Conservation (phyloP, 164 flowering plant genomes). For the Aristolochia californica region DNA sequence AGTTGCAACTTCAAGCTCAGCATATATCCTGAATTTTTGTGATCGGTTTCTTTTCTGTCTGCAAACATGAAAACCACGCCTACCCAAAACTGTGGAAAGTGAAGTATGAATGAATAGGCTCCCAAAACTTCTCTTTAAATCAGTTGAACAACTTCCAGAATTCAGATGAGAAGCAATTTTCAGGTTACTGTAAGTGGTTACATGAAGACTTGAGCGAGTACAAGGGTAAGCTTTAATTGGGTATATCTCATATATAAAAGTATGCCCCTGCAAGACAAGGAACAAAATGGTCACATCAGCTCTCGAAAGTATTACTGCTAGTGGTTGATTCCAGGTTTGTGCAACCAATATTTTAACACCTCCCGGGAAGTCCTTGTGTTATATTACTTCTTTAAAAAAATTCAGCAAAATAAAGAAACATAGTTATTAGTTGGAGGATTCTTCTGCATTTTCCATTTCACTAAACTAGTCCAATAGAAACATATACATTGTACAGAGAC, state of each 20-base stretch:
- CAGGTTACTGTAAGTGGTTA: constrained; percentile 13
- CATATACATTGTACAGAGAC: too few relatives aligned
- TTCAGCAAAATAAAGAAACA: background rate
- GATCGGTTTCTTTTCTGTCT: constrained; percentile 6
- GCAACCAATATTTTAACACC: constrained; percentile 1
- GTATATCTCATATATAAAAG: constrained; percentile 16
- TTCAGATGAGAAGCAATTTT: constrained; percentile 11
- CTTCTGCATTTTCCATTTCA: background rate
- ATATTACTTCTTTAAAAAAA: background rate
- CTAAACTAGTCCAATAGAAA: too few relatives aligned
- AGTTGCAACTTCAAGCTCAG: constrained; percentile 54
- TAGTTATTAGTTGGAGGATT: background rate
- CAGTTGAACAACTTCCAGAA: constrained; percentile 16
- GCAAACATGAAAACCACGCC: constrained; percentile 18
- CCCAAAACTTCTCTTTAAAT: constrained; percentile 4
- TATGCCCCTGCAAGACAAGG: constrained; percentile 34
- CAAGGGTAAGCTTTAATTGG: constrained; percentile 17
- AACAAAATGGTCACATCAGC: constrained; percentile 8
- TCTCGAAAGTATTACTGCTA: background rate
- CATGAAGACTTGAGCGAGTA: constrained; percentile 16
- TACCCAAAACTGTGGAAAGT: constrained; percentile 15
- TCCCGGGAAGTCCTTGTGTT: background rate
- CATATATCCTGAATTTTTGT: constrained; percentile 27
- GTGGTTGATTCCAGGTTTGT: background rate
- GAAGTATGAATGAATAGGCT: too few relatives aligned